Evolutionary conservation across 169 alveolate genomes (phyloP).

Genomic region (Plasmodium coatneyi): DNA sequence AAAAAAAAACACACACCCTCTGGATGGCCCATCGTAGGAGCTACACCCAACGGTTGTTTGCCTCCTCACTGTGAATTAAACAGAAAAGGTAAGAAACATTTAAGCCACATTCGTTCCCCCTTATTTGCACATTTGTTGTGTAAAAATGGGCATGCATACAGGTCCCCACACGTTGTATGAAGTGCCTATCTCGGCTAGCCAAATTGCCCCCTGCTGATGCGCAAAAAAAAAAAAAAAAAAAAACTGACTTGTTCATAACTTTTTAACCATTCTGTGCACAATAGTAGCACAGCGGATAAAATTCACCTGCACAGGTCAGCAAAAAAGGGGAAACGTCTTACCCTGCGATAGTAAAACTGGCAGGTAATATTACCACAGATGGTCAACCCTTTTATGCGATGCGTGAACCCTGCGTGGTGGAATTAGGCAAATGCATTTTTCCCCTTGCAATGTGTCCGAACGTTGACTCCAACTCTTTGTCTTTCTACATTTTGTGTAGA

Average conservation of each 20-base stretch:
- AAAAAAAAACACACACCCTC: not conserved
- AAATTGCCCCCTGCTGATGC: not conserved
- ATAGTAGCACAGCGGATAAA: not conserved
- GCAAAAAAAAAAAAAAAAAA: not conserved
- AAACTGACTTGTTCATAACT: slow-evolving; percentile 21
- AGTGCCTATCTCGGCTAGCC: not conserved
- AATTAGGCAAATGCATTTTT: not conserved
- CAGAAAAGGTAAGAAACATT: not conserved
- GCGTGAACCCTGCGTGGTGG: not conserved
- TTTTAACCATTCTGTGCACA: not conserved
- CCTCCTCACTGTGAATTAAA: not conserved
- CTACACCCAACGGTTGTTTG: not conserved
- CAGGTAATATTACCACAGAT: not conserved
- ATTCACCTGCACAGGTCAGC: not conserved
- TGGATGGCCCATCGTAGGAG: not conserved
- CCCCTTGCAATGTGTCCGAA: not conserved
- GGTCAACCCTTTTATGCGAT: not conserved
- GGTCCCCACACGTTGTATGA: not conserved
- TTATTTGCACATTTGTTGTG: not conserved
- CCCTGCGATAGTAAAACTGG: not conserved
- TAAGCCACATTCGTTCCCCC: not conserved
- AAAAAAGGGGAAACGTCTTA: not conserved
- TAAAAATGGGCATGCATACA: not conserved
- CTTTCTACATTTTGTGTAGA: not conserved
- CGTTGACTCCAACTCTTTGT: not conserved